A percentile compares a stretch with the other conserved stretches of the same genome.
Evolutionary conservation across 2,329 filamentous ascomycete genomes (phyloP).

Genomic region (Exophiala aquamarina): DNA sequence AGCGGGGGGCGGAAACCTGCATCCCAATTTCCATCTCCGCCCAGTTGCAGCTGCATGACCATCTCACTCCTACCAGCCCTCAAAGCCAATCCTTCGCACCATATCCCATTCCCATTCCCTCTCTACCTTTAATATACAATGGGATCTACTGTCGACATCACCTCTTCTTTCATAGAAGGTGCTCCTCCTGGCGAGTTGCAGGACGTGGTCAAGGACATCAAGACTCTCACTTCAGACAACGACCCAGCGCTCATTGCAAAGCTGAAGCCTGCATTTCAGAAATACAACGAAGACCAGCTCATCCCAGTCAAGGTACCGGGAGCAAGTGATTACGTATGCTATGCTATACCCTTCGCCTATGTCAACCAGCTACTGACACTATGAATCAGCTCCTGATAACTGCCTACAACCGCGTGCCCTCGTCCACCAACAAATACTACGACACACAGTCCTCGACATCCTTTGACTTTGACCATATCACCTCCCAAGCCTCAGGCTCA

Average conservation of each 20-base stretch:
- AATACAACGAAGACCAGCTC: conserved; percentile 96
- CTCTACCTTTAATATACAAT: conserved; percentile 29
- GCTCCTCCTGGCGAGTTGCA: conserved; percentile 94
- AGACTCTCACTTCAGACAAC: conserved; percentile 72
- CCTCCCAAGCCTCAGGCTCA: conserved; percentile 79
- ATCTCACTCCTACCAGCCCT: too few relatives aligned
- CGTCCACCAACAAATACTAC: conserved; percentile 77
- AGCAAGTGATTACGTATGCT: conserved; percentile 69
- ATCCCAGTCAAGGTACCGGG: conserved; percentile 85
- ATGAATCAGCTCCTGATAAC: conserved; percentile 69
- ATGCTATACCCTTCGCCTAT: neutral
- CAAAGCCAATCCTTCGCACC: neutral
- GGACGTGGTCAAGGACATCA: conserved; percentile 86
- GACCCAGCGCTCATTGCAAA: conserved; percentile 64
- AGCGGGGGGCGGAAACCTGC: too few relatives aligned
- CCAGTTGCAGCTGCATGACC: too few relatives aligned
- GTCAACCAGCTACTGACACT: neutral
- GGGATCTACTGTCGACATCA: conserved; percentile 55
- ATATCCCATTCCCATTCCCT: neutral
- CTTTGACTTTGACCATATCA: conserved; percentile 82
- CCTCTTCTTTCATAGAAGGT: conserved; percentile 87
- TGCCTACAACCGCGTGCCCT: conserved; percentile 70
- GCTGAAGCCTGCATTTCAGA: conserved; percentile 80
- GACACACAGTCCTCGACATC: conserved; percentile 85
- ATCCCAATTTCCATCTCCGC: too few relatives aligned